phyloP scores from a whole-genome alignment of 2,329 filamentous ascomycete species.

The Pestalotiopsis sp. region DNA sequence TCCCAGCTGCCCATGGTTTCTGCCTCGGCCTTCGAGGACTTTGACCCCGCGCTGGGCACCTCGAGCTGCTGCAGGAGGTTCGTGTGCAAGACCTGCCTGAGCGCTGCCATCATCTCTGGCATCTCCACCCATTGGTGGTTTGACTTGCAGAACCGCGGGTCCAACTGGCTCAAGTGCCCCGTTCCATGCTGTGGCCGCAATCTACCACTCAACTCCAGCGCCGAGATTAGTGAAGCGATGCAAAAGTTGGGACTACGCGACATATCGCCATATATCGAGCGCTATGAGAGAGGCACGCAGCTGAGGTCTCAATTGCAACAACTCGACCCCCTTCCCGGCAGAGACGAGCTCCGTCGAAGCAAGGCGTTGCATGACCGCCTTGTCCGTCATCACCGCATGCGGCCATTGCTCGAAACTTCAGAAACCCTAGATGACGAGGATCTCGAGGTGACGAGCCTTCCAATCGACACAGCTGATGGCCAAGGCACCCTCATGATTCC shows the following conservation, averaged over 20 bases:
- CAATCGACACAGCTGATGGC: conserved; percentile 13
- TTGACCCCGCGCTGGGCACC: conserved; percentile 11
- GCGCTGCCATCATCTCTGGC: conserved; percentile 13
- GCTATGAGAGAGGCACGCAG: conserved; percentile 7
- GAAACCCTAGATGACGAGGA: not conserved
- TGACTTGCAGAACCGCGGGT: conserved; percentile 7
- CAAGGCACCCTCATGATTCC: conserved; percentile 10
- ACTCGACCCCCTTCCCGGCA: conserved; percentile 7
- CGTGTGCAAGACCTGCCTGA: conserved; percentile 17
- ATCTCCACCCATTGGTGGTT: conserved; percentile 17
- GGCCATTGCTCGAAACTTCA: conserved; percentile 7
- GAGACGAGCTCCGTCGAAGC: conserved; percentile 13
- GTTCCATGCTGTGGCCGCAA: conserved; percentile 14
- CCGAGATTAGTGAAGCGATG: conserved; percentile 11
- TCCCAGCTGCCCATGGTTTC: conserved; percentile 13
- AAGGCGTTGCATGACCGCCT: conserved; percentile 16
- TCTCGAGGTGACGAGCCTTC: not conserved
- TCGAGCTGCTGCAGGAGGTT: conserved; percentile 16
- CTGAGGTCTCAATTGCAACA: conserved; percentile 12
- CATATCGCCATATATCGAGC: not conserved
- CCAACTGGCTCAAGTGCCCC: conserved; percentile 17
- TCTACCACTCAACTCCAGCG: conserved; percentile 10
- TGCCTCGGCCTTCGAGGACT: conserved; percentile 14
- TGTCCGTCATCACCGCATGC: conserved; percentile 13
- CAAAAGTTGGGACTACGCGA: conserved; percentile 7